Conservation (phyloP, 441 rosid genomes). For the Adansonia gregorii region DNA sequence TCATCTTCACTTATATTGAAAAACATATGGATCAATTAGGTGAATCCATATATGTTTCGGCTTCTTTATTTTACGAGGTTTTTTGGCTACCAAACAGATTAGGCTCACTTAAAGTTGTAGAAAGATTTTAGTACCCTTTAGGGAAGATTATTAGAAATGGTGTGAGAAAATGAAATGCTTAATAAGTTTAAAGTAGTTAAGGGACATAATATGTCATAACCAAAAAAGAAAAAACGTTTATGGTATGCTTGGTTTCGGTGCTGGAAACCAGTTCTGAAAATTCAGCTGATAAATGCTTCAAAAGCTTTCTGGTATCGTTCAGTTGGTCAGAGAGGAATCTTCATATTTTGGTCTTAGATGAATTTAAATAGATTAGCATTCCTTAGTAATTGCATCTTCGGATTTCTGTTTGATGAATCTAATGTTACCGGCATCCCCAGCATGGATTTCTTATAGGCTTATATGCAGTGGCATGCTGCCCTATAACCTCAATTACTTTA, state of each 20-base stretch:
- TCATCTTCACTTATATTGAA: neutral
- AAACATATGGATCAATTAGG: neutral
- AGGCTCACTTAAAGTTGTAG: neutral
- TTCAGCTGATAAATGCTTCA: neutral
- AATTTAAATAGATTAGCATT: neutral
- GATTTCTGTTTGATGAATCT: constrained; percentile 12
- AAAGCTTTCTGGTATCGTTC: neutral
- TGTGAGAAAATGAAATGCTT: neutral
- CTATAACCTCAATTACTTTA: constrained; percentile 30
- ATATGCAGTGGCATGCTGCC: constrained; percentile 36
- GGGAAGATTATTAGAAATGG: neutral
- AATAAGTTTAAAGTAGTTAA: neutral
- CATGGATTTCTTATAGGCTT: constrained; percentile 36
- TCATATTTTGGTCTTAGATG: neutral
- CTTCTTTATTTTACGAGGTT: neutral
- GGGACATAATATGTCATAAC: neutral
- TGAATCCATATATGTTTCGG: neutral
- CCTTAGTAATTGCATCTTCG: neutral
- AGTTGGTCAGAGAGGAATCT: neutral
- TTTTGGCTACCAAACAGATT: neutral
- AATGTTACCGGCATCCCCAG: constrained; percentile 22
- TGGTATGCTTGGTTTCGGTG: neutral
- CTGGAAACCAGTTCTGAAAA: neutral
- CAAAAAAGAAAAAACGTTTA: neutral
- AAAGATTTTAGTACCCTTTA: neutral